Evolutionary conservation across 2,329 filamentous ascomycete genomes (phyloP).

Genomic region (Tolypocladium inflatum): DNA sequence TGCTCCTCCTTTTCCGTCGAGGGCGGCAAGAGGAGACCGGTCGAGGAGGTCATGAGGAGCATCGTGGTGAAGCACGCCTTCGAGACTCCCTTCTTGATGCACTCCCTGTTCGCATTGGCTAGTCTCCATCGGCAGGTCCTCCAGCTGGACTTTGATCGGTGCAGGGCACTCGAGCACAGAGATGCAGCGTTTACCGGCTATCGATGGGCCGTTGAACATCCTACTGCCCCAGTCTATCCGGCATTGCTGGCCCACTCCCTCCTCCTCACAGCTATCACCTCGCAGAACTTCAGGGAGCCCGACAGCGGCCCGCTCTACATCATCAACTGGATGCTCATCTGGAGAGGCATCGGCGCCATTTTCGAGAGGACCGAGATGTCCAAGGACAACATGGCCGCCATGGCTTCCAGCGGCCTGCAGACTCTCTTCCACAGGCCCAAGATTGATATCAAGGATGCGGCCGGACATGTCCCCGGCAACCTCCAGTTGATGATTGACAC

Average conservation of each 20-base stretch:
- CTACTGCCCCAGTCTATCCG: conserved; percentile 33
- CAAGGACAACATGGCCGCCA: background rate
- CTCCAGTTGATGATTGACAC: conserved; percentile 40
- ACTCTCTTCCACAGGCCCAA: conserved; percentile 39
- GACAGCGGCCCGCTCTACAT: conserved; percentile 36
- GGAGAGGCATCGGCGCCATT: conserved; percentile 42
- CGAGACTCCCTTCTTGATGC: conserved; percentile 43
- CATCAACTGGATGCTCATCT: conserved; percentile 46
- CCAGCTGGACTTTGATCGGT: conserved; percentile 25
- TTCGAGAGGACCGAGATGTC: conserved; percentile 23
- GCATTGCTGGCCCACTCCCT: conserved; percentile 43
- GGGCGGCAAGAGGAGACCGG: conserved; percentile 18
- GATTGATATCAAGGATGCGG: conserved; percentile 33
- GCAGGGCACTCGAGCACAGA: conserved; percentile 33
- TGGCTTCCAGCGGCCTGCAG: conserved; percentile 32
- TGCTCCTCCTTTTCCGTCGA: conserved; percentile 36
- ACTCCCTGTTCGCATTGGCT: conserved; percentile 42
- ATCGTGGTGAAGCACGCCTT: conserved; percentile 41
- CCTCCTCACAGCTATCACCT: conserved; percentile 39
- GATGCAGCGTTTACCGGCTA: conserved; percentile 41
- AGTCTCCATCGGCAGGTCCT: conserved; percentile 38
- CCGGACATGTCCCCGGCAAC: conserved; percentile 32
- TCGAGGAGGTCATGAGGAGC: conserved; percentile 35
- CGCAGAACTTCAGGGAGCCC: conserved; percentile 39
- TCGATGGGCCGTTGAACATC: conserved; percentile 37